Evolutionary conservation across 2,329 filamentous ascomycete genomes (phyloP).

Genomic region (Exophiala mesophila): DNA sequence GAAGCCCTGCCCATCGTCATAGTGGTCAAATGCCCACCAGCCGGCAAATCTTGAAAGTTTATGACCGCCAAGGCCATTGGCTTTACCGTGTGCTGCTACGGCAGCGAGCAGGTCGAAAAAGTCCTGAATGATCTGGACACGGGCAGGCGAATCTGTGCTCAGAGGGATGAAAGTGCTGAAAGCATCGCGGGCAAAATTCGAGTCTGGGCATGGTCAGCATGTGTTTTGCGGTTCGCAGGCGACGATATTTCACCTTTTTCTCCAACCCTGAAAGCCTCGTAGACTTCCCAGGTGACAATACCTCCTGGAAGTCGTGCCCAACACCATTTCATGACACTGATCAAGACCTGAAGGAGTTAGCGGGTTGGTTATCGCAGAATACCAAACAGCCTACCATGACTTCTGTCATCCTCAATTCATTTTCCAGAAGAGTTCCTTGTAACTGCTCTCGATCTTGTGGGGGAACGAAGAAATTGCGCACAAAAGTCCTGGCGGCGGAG

Average conservation of each 20-base stretch:
- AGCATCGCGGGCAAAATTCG: conserved; percentile 81
- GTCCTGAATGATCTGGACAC: conserved; percentile 85
- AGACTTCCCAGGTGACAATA: conserved; percentile 94
- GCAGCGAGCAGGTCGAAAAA: conserved; percentile 93
- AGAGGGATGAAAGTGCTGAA: conserved; percentile 96
- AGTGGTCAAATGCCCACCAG: conserved; percentile 97
- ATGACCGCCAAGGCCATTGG: conserved; percentile 84
- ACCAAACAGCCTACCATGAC: conserved; percentile 65
- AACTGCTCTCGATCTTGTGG: conserved; percentile 55
- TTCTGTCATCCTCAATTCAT: conserved; percentile 88
- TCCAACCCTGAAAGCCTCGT: conserved; percentile 91
- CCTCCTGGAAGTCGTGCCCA: conserved; percentile 90
- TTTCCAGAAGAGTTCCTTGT: conserved; percentile 65
- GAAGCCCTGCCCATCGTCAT: conserved; percentile 82
- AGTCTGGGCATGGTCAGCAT: conserved; percentile 56
- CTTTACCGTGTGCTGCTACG: conserved; percentile 87
- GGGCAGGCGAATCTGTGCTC: conserved; percentile 80
- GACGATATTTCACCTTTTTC: conserved; percentile 65
- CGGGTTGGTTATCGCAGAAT: neutral
- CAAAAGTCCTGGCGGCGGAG: conserved; percentile 83
- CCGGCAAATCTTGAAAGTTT: conserved; percentile 93
- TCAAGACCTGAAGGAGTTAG: conserved; percentile 64
- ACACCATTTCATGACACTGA: conserved; percentile 95
- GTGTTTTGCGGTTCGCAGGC: conserved; percentile 8
- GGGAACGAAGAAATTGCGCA: conserved; percentile 84